Percentiles rank a stretch among this genome's conserved stretches.
phyloP scores from a whole-genome alignment of 1,139 yeast genomes.

The Trichomonascaceae sp. region DNA sequence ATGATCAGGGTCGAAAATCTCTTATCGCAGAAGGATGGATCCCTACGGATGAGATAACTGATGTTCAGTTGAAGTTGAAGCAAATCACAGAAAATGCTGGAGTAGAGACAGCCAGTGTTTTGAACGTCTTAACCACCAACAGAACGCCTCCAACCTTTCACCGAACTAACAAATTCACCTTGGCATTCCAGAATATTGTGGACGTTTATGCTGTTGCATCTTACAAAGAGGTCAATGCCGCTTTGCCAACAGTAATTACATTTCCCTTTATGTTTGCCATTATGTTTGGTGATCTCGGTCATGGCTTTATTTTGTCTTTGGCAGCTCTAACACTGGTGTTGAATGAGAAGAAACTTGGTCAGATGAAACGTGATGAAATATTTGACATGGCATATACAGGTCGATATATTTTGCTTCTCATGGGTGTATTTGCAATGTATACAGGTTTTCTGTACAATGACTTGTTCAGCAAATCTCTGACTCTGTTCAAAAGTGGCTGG shows the following conservation, averaged over 20 bases:
- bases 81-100: slow-evolving; percentile 53
- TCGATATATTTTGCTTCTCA: slow-evolving; percentile 76
- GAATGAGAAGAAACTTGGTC: slow-evolving; percentile 60
- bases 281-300: slow-evolving; percentile 99
- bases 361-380: slow-evolving; percentile 79
- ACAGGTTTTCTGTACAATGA: slow-evolving; percentile 94
- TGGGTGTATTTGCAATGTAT: slow-evolving; percentile 92
- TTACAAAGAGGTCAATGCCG: slow-evolving; percentile 94
- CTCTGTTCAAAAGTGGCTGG: slow-evolving; percentile 86
- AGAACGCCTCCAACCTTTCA: slow-evolving; percentile 92
- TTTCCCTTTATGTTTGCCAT: slow-evolving; percentile 99
- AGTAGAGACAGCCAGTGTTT: slow-evolving; percentile 62
- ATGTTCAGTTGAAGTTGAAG: slow-evolving; percentile 43
- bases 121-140: slow-evolving; percentile 74
- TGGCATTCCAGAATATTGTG: slow-evolving; percentile 84
- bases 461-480: slow-evolving; percentile 83
- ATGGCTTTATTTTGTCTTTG: slow-evolving; percentile 72
- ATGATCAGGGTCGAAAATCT: slow-evolving; percentile 78
- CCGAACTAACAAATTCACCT: slow-evolving; percentile 84
- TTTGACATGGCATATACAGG: slow-evolving; percentile 96
- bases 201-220: slow-evolving; percentile 95
- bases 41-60: slow-evolving; percentile 49
- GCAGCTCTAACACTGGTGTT: slow-evolving; percentile 66
- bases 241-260: slow-evolving; percentile 87
- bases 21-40: slow-evolving; percentile 98